These are phyloP conservation scores for Picea abies DNA, from an alignment of 83 land plant species.

Conservation along the genomic window DNA sequence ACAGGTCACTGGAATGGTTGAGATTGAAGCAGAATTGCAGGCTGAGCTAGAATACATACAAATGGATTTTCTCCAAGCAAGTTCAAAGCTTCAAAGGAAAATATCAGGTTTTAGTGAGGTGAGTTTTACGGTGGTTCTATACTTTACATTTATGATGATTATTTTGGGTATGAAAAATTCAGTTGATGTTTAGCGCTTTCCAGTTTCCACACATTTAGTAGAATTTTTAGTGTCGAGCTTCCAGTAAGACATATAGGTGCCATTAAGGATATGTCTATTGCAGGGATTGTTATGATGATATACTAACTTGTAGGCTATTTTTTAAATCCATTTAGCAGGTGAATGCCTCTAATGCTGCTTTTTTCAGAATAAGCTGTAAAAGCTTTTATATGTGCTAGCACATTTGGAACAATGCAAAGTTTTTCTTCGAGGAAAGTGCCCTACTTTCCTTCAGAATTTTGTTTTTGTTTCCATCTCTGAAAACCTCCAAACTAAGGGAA, in stretches of 20 bases:
- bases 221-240: neutral
- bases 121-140: neutral
- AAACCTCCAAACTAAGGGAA: neutral
- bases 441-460: neutral
- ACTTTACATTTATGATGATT: neutral
- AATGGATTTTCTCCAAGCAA: neutral
- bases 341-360: neutral
- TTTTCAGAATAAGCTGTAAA: neutral
- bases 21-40: neutral
- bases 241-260: neutral
- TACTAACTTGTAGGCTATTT: conserved; percentile 4
- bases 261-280: neutral
- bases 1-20: neutral
- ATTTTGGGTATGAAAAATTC: neutral
- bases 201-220: neutral
- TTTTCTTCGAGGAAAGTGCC: neutral
- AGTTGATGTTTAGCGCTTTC: too few relatives aligned
- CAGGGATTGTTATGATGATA: neutral
- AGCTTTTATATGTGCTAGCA: neutral
- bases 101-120: conserved; percentile 2
- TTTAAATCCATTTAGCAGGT: too few relatives aligned
- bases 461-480: neutral
- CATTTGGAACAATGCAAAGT: neutral
- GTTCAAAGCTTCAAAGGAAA: neutral
- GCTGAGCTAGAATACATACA: neutral